Evolutionary conservation across 139 green algal genomes (phyloP).

Genomic region (Parachlorella kessleri): DNA sequence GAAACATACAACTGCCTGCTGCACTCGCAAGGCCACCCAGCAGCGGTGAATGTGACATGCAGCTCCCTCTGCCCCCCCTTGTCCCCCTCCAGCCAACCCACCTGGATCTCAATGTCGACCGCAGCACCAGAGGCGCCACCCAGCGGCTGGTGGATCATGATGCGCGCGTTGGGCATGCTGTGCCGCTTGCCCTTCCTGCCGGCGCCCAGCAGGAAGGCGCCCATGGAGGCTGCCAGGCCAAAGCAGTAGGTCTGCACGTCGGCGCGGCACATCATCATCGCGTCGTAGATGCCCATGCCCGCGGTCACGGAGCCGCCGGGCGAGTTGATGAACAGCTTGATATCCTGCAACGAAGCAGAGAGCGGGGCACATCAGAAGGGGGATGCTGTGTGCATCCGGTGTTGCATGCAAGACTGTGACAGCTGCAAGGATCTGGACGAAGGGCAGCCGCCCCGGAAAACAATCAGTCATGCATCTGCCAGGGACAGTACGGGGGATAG

Average conservation of each 20-base stretch:
- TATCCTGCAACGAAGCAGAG: constrained; percentile 82
- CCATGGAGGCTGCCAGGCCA: constrained; percentile 98
- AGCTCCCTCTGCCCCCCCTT: not conserved
- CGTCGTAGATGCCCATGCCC: constrained; percentile 99
- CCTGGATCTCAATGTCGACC: constrained; percentile 87
- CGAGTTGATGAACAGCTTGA: constrained; percentile 99
- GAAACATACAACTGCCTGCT: no score
- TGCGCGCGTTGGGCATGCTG: constrained; percentile 97
- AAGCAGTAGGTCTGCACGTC: constrained; percentile 94
- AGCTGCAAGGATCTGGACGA: no score
- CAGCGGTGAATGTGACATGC: not conserved
- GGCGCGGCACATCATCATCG: constrained; percentile 83
- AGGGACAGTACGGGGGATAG: no score
- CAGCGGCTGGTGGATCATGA: constrained; percentile 99
- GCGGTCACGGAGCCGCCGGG: constrained; percentile 97
- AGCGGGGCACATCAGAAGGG: no score
- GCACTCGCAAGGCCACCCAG: not conserved
- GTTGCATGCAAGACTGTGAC: no score
- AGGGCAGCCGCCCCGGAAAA: no score
- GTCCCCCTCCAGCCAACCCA: not conserved
- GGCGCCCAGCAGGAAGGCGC: constrained; percentile 95
- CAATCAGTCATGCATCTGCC: no score
- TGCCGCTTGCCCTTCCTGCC: constrained; percentile 93
- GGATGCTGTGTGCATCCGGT: no score
- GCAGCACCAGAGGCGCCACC: constrained; percentile 92